Evolutionary conservation across 2,329 filamentous ascomycete species (phyloP).

Genomic region (Colletotrichum tofieldiae): DNA sequence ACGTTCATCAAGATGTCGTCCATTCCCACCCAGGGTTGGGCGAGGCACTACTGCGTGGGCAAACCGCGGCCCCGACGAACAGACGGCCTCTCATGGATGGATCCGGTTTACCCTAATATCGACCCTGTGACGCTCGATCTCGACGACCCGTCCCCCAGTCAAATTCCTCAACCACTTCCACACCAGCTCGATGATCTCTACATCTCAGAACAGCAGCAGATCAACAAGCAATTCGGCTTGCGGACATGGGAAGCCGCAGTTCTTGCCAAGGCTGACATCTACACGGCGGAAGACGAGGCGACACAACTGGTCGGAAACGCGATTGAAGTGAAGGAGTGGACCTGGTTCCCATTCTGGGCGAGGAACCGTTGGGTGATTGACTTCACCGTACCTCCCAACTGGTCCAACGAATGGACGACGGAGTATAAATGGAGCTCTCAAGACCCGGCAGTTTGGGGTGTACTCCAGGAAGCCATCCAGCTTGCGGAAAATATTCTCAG

Average conservation of each 20-base stretch:
- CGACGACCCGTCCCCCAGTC: neutral
- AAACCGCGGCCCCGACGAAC: conserved; percentile 8
- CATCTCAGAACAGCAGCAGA: conserved; percentile 24
- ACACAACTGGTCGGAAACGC: neutral
- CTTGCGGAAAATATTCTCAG: conserved; percentile 40
- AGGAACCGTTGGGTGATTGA: conserved; percentile 39
- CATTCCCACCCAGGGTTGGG: conserved; percentile 4
- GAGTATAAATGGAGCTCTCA: conserved; percentile 27
- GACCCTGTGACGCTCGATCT: conserved; percentile 21
- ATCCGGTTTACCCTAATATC: conserved; percentile 15
- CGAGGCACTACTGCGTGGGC: conserved; percentile 4
- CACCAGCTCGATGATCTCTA: conserved; percentile 36
- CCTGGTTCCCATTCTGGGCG: conserved; percentile 36
- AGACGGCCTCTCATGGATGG: conserved; percentile 33
- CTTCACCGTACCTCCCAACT: neutral
- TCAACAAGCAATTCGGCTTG: conserved; percentile 12
- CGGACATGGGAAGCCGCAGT: conserved; percentile 39
- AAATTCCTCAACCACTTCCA: neutral
- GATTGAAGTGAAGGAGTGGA: conserved; percentile 20
- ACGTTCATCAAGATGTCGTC: neutral
- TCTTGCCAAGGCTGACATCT: conserved; percentile 6
- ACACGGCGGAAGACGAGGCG: neutral
- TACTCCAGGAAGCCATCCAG: conserved; percentile 37
- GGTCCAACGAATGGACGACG: neutral
- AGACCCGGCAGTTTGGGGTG: conserved; percentile 32